These are phyloP conservation scores for Phytophthora idaei DNA, from an alignment of 352 stramenopile species.

Conservation along the genomic window DNA sequence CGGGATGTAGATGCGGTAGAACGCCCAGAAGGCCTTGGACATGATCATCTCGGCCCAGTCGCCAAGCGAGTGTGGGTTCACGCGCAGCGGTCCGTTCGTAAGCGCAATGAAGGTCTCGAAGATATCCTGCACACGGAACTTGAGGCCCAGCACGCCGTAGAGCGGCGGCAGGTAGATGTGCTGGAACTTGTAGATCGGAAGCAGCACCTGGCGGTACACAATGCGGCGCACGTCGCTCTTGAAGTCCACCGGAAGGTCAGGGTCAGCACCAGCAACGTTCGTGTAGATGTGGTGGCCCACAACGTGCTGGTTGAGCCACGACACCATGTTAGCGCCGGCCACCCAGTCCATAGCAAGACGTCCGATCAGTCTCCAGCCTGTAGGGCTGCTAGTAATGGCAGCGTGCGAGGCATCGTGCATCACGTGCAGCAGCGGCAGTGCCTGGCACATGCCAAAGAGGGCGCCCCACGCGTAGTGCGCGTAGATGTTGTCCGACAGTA, in stretches of 20 bases:
- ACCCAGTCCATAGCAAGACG: conserved; percentile 92
- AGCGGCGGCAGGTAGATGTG: conserved; percentile 93
- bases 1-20: conserved; percentile 91
- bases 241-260: conserved; percentile 92
- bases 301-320: conserved; percentile 96
- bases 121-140: conserved; percentile 93
- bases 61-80: conserved; percentile 86
- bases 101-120: conserved; percentile 88
- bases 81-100: conserved; percentile 90
- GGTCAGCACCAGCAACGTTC: conserved; percentile 93
- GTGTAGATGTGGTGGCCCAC: conserved; percentile 97
- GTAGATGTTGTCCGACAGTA: conserved; percentile 55
- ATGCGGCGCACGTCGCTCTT: conserved; percentile 87
- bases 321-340: conserved; percentile 90
- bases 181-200: conserved; percentile 92
- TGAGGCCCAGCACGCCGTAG: conserved; percentile 94
- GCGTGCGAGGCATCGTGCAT: conserved; percentile 95
- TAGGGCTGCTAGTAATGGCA: conserved; percentile 83
- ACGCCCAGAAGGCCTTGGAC: conserved; percentile 89
- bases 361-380: conserved; percentile 74
- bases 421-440: conserved; percentile 90
- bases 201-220: conserved; percentile 85
- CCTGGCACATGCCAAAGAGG: conserved; percentile 91
- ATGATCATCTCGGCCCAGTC: conserved; percentile 86
- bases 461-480: conserved; percentile 75